Evolutionary conservation across 1,284 basidiomycete genomes (phyloP).

Genomic region (Leccinum subrobustum): DNA sequence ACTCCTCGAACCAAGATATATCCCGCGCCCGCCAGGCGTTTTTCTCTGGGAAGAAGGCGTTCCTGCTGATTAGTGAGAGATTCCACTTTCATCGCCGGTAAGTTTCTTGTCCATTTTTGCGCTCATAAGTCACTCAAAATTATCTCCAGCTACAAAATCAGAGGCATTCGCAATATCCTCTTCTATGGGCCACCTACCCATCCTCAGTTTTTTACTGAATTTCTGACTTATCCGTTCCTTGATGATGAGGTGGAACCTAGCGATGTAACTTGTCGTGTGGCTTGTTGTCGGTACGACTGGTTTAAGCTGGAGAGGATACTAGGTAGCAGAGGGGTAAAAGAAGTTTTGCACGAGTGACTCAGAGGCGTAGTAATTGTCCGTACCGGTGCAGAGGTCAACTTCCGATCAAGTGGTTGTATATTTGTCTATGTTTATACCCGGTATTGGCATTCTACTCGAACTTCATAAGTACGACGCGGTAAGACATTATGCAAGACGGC

Average conservation of each 20-base stretch:
- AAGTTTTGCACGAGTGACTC: constrained; percentile 13
- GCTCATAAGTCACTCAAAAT: constrained; percentile 1
- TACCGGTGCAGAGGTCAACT: background rate
- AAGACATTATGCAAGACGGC: constrained; percentile 49
- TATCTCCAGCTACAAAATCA: constrained; percentile 73
- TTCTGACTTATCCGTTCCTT: constrained; percentile 84
- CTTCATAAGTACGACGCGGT: background rate
- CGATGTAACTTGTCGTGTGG: constrained; percentile 75
- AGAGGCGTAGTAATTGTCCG: background rate
- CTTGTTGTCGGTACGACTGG: constrained; percentile 89
- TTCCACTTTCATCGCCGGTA: constrained; percentile 96
- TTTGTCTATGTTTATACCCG: constrained; percentile 25
- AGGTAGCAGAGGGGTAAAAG: constrained; percentile 26
- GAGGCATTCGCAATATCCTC: constrained; percentile 88
- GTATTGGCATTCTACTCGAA: background rate
- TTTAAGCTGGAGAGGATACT: constrained; percentile 81
- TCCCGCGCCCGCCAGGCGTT: constrained; percentile 91
- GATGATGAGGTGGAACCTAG: constrained; percentile 75
- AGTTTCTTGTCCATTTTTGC: constrained; percentile 13
- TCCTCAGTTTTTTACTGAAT: constrained; percentile 88
- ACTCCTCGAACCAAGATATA: constrained; percentile 92
- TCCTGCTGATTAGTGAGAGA: constrained; percentile 91
- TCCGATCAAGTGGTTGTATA: background rate
- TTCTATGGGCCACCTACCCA: constrained; percentile 94
- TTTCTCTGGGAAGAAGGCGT: constrained; percentile 84